Evolutionary conservation across 1,284 basidiomycete species (phyloP), one percentile per base, ranked within the genome.

Genomic region (Rhodotorula sp.): DNA sequence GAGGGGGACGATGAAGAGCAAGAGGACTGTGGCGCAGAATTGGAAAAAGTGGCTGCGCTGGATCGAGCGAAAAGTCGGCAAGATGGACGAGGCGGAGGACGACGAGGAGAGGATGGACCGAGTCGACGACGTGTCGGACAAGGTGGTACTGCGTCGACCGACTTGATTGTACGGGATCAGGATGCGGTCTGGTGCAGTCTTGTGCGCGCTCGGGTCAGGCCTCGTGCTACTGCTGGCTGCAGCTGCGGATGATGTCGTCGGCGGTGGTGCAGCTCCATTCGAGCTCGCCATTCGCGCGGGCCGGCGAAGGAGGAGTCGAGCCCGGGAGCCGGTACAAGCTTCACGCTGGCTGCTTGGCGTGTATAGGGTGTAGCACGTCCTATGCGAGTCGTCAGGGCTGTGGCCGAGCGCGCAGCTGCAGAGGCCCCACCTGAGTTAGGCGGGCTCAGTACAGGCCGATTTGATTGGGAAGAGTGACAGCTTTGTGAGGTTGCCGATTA

Each of bases 21-120:
- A 34, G 57, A 74, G 34, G 56, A 68, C 56, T 2, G 70, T 60
- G 54, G 70, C 59, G 43, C 61, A 62, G 52, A 73, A 73, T n/a
- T 71, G 59, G 62, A 67, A n/a, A 26, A 68, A 61, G 60, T 76
- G 74, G 15, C 58, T 28, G 19, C 69, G 64, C 8, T 57, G 68
- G 34, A 75, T 66, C 18, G 69, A 60, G 28, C 67, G 66, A 5
- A 67, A 68, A 14, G 65, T 52, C 7, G 66, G 72, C 45, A 75
- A 61, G 18, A 64, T 65, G 34, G 31, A 54, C 26, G 63, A 66
- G 28, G 69, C 68, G 38, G 61, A 72, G n/a, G 68, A 70, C 28
- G 45, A 1, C 23, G 62, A 55, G 15, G 71, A 64, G 5, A 14
- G 49, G 43, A 38, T n/a, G 43, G 62, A 57, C 23, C 34, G 2